A percentile compares a stretch with the other conserved stretches of the same genome.
phyloP scores from a whole-genome alignment of 495 filamentous ascomycete species.

The Penicillium antarcticum region DNA sequence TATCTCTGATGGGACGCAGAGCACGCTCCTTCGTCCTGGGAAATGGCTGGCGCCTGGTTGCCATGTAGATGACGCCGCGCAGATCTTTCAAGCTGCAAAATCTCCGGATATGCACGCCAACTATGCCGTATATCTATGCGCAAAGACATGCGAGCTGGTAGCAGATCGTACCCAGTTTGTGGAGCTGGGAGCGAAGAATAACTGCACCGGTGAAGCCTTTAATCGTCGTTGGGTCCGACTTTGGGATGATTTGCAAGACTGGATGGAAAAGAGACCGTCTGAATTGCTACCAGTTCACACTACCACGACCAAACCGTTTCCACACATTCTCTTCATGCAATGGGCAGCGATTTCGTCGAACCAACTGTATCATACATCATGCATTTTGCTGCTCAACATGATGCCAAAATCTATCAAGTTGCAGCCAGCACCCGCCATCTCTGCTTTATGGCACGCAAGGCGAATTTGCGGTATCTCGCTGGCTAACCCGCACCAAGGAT shows the following conservation, averaged over 20 bases:
- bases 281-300: conserved; percentile 39
- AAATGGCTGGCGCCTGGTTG: conserved; percentile 38
- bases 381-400: conserved; percentile 41
- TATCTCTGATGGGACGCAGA: conserved; percentile 43
- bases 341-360: conserved; percentile 50
- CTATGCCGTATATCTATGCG: conserved; percentile 45
- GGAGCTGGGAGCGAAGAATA: conserved; percentile 32
- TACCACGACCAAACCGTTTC: conserved; percentile 34
- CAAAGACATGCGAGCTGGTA: conserved; percentile 39
- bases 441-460: conserved; percentile 45
- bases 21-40: conserved; percentile 35
- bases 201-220: conserved; percentile 24
- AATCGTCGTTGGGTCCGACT: conserved; percentile 32
- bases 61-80: conserved; percentile 26
- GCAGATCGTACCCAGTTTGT: conserved; percentile 36
- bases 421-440: conserved; percentile 17
- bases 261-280: conserved; percentile 35
- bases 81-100: conserved; percentile 24
- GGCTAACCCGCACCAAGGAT: conserved; percentile 45
- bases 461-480: conserved; percentile 47
- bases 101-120: conserved; percentile 43
- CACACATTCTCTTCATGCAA: conserved; percentile 41
- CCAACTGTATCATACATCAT: conserved; percentile 47
- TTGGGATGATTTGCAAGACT: conserved; percentile 43
- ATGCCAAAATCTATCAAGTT: conserved; percentile 33